Evolutionary conservation across 768 basidiomycete species (phyloP), one percentile per base, ranked within the genome.

Genomic region (Boletus rubroflammeus): DNA sequence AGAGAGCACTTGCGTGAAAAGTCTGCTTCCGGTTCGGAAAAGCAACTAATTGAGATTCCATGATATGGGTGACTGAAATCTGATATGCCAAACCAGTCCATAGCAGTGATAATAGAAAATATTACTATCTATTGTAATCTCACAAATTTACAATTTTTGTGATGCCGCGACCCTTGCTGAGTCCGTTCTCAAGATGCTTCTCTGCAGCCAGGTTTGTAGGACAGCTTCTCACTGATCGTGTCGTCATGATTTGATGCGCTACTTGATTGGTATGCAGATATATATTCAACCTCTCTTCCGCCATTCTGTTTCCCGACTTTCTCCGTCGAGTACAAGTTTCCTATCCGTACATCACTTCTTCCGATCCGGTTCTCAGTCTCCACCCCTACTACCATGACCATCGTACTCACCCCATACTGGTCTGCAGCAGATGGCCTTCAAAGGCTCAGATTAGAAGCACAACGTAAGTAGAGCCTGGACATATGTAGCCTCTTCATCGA

Each of bases 361-460:
- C 42, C 25, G 9, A 25, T 42, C 39, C 38, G 19, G 6, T 31
- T 19, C 39, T 25, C 26, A 10, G 25, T 54, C 21, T 29, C 9
- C 29, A 34, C 11, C 15, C 38, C 21, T 28, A 28, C 48, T 6
- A n/a, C 34, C 6, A 84, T 84, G 83, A 82, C 83, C 7, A 74
- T 83, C 58, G 68, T 82, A 46, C 80, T 90, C 56, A 88, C 82
- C 31, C 89, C 88, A 13, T 86, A 85, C 75, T 86, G 80, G 81
- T 72, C 66, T 14, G 71, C 73, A 32, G 28, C 67, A 55, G 80
- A 87, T 62, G 88, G 85, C 50, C 76, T 81, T 53, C 88, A 89
- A 62, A 88, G 80, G 69, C 80, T 91, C 63, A 87, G 80, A 65
- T 64, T 83, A 48, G 80, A 76, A 29, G 69, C 80, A 9, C 78